Evolutionary conservation across 768 basidiomycete species (phyloP), one percentile per base, ranked within the genome.

Genomic region (Termitomyces sp.): DNA sequence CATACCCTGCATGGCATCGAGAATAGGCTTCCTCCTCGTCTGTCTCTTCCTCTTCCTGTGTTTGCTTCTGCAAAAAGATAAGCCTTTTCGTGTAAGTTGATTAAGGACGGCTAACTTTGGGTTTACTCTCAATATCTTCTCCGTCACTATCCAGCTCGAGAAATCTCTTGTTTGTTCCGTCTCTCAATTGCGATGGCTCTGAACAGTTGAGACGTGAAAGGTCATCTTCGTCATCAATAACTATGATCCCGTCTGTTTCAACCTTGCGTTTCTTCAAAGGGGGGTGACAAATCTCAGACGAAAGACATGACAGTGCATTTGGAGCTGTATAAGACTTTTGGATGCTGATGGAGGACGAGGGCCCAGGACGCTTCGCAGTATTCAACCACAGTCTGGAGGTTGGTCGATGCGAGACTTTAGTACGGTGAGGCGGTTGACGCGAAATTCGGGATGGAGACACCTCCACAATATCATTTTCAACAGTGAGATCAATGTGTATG

Each of bases 1-100:
- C 70, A 14, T 69, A 68, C 4, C 70, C 71, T 41, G 59, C 55
- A 44, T 64, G 60, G 35, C 54, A 61, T 16, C 63, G 58, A 12
- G 16, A 44, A 20, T 64, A 64, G 14, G 49, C 52, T 7, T 64
- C 63, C 32, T 60, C 59, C 5, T 63, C 63, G 35, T 63, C 63
- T n/a, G 63, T 50, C n/a, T 46, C 58, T 4, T 55, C 47, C 18
- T 36, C 50, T 38, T 46, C 54, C n/a, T 57, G 55, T 23, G 47
- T 33, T 48, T 52, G 61, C 28, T 59, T 59, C 60, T 65, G 33
- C 23, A 33, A 49, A 20, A n/a, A 4, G 28, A 33, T 38, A 5
- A 28, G 36, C 1, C 8, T 13, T 40, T 41, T 28, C 18, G 38
- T 18, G 10, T 53, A 0, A 0, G 3, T 20, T 10, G 28, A 30